These are phyloP conservation scores for Austropuccinia psidii DNA, from an alignment of 1,284 basidiomycete genomes.

Conservation along the genomic window DNA sequence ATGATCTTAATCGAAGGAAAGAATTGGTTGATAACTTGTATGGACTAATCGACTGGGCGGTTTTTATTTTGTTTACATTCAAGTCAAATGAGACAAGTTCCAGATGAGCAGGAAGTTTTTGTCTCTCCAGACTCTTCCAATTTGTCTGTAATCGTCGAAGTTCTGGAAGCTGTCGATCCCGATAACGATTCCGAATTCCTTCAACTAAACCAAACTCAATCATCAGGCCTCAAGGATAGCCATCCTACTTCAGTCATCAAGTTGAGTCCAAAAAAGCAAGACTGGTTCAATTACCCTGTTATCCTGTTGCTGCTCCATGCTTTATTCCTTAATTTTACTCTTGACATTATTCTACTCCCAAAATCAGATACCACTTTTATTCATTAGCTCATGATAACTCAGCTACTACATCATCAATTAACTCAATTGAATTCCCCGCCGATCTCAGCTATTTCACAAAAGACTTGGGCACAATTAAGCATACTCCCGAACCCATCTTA, in stretches of 20 bases:
- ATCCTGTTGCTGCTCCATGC: background rate
- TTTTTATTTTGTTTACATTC: too few relatives aligned
- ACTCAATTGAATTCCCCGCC: constrained; percentile 47
- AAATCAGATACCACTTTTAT: constrained; percentile 73
- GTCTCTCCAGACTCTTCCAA: constrained; percentile 59
- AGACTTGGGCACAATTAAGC: constrained; percentile 27
- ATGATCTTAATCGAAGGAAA: too few relatives aligned
- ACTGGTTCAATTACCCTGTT: background rate
- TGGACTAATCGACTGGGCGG: too few relatives aligned
- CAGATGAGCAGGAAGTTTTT: constrained; percentile 95
- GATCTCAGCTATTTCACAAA: constrained; percentile 37
- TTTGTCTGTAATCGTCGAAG: constrained; percentile 75
- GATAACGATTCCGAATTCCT: constrained; percentile 44
- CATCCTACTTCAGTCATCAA: background rate
- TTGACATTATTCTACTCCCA: background rate
- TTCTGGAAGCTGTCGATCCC: constrained; percentile 63
- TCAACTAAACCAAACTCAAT: constrained; percentile 53
- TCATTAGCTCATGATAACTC: constrained; percentile 87
- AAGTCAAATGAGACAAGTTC: too few relatives aligned
- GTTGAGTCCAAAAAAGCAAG: background rate
- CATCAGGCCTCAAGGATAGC: constrained; percentile 44
- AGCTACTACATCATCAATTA: constrained; percentile 54
- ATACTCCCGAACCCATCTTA: constrained; percentile 56
- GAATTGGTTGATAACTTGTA: too few relatives aligned
- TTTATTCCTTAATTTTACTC: background rate